Evolutionary conservation across 139 green algal genomes (phyloP).

Genomic region (Tetraselmis striata): DNA sequence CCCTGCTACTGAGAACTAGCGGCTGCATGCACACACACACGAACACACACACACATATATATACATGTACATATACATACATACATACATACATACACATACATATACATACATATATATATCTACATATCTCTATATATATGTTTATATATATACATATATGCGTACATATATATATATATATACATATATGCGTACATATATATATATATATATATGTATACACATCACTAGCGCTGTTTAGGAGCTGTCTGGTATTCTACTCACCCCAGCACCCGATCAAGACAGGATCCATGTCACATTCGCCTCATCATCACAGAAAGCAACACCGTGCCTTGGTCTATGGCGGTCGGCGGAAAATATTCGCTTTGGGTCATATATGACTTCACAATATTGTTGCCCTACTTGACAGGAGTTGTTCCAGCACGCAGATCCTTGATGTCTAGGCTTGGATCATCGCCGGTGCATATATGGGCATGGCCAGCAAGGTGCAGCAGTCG

Average conservation of each 20-base stretch:
- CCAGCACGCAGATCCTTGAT: neutral
- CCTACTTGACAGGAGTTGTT: too few relatives aligned
- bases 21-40: neutral
- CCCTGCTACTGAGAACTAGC: neutral
- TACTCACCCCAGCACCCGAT: too few relatives aligned
- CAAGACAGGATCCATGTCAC: too few relatives aligned
- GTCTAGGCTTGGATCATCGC: neutral
- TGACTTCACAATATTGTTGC: too few relatives aligned
- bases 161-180: neutral
- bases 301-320: too few relatives aligned
- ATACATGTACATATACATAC: neutral
- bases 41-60: neutral
- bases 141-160: neutral
- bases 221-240: too few relatives aligned
- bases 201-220: too few relatives aligned
- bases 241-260: too few relatives aligned
- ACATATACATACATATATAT: neutral
- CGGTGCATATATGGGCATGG: slow-evolving; percentile 13
- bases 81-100: neutral
- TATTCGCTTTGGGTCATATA: too few relatives aligned
- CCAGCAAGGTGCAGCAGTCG: slow-evolving; percentile 10
- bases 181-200: too few relatives aligned
- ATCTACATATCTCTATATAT: neutral
- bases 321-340: too few relatives aligned
- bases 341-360: too few relatives aligned